phyloP scores from a whole-genome alignment of 257 asterid genomes.

The Lantana camara region DNA sequence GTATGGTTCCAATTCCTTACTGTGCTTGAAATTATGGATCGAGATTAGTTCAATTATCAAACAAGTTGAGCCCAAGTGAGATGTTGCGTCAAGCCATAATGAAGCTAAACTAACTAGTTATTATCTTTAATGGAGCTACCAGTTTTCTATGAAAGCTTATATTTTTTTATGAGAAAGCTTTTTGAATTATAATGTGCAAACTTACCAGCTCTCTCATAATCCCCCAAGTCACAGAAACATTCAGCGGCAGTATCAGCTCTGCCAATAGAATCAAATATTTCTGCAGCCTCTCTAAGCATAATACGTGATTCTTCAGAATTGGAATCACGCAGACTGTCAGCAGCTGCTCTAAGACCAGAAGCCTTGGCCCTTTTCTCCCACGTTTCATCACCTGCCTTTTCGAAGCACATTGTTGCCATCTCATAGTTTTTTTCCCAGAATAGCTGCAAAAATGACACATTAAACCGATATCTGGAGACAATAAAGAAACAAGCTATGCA shows the following conservation, averaged over 20 bases:
- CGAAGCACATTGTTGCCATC: slow-evolving; percentile 79
- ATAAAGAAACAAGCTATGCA: no score
- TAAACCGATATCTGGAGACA: not conserved
- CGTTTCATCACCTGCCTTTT: slow-evolving; percentile 53
- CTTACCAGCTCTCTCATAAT: slow-evolving; percentile 58
- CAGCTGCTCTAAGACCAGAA: slow-evolving; percentile 47
- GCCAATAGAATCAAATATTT: slow-evolving; percentile 56
- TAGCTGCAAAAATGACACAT: slow-evolving; percentile 42
- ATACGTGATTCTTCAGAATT: slow-evolving; percentile 37
- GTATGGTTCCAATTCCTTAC: not conserved
- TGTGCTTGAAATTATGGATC: not conserved
- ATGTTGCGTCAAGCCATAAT: no score
- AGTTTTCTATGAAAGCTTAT: not conserved
- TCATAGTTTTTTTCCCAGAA: slow-evolving; percentile 63
- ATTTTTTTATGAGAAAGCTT: not conserved
- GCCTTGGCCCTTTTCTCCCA: slow-evolving; percentile 66
- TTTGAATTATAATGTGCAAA: not conserved
- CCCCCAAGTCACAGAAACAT: slow-evolving; percentile 58
- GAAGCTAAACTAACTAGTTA: not conserved
- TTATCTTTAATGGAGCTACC: not conserved
- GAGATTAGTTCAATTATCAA: not conserved
- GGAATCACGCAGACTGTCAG: slow-evolving; percentile 39
- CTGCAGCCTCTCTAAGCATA: slow-evolving; percentile 67
- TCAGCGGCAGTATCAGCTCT: slow-evolving; percentile 60
- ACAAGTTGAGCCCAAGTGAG: not conserved